Percentiles rank a stretch among this genome's conserved stretches.
These are phyloP conservation scores for Hypocrella siamensis DNA, from an alignment of 2,329 filamentous ascomycete genomes.

Conservation along the genomic window DNA sequence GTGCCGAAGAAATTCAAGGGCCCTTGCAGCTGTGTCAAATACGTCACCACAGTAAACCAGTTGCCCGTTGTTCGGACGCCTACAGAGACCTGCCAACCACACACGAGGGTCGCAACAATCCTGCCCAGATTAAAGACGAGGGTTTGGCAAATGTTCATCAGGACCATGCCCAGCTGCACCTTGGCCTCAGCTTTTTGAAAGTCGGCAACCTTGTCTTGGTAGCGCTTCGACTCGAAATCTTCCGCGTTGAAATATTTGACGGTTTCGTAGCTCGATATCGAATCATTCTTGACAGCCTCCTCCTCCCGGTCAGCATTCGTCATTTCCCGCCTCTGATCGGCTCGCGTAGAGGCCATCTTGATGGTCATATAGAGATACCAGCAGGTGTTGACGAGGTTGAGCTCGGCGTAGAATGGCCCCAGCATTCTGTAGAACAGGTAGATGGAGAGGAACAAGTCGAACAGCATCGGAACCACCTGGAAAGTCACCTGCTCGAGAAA, in stretches of 20 bases:
- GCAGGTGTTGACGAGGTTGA: slow-evolving; percentile 81
- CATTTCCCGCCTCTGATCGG: slow-evolving; percentile 83
- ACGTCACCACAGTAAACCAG: slow-evolving; percentile 60
- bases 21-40: slow-evolving; percentile 65
- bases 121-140: slow-evolving; percentile 66
- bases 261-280: slow-evolving; percentile 95
- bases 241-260: slow-evolving; percentile 87
- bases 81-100: slow-evolving; percentile 60
- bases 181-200: slow-evolving; percentile 64
- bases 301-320: slow-evolving; percentile 90
- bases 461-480: slow-evolving; percentile 84
- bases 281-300: slow-evolving; percentile 96
- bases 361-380: slow-evolving; percentile 95
- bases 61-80: slow-evolving; percentile 50
- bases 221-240: slow-evolving; percentile 60
- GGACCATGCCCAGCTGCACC: slow-evolving; percentile 59
- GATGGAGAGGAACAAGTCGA: slow-evolving; percentile 78
- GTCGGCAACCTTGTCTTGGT: slow-evolving; percentile 50
- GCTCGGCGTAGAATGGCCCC: slow-evolving; percentile 67
- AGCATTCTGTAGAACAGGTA: slow-evolving; percentile 49
- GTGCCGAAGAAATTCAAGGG: slow-evolving; percentile 83
- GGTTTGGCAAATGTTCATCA: slow-evolving; percentile 71
- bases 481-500: slow-evolving; percentile 96
- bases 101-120: slow-evolving; percentile 55
- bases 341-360: slow-evolving; percentile 84